A percentile compares a stretch with the other conserved stretches of the same genome.
Conservation (phyloP, 2,329 filamentous ascomycete genomes). For the Penicillium sp. region DNA sequence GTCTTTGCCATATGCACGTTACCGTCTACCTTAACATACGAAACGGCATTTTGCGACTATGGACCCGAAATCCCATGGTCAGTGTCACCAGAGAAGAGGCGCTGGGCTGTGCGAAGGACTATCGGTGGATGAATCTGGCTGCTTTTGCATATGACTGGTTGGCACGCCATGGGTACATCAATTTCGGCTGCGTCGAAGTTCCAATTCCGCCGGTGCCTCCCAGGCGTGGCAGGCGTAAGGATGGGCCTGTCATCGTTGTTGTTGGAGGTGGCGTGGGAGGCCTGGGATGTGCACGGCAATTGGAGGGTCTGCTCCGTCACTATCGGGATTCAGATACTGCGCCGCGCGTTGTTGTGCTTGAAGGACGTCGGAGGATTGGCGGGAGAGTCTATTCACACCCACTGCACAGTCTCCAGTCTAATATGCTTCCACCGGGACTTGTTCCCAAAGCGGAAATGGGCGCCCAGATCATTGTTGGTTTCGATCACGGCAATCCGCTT, state of each 20-base stretch:
- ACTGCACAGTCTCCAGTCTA: constrained; percentile 58
- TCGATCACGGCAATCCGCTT: constrained; percentile 90
- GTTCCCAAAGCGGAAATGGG: constrained; percentile 90
- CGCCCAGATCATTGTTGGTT: constrained; percentile 96
- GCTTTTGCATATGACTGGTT: constrained; percentile 92
- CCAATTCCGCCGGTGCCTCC: constrained; percentile 45
- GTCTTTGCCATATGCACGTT: constrained; percentile 84
- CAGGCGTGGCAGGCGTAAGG: constrained; percentile 45
- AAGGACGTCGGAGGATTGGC: constrained; percentile 82
- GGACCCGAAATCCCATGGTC: constrained; percentile 81
- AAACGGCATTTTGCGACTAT: constrained; percentile 87
- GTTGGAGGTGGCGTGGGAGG: constrained; percentile 95
- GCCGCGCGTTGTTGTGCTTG: constrained; percentile 74
- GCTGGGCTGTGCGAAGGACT: constrained; percentile 82
- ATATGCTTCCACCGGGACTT: constrained; percentile 53
- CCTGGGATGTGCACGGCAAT: constrained; percentile 83
- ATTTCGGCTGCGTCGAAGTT: constrained; percentile 87
- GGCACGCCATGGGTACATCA: constrained; percentile 86
- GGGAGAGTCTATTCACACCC: constrained; percentile 89
- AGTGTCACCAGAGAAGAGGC: constrained; percentile 81
- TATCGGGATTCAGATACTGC: constrained; percentile 67
- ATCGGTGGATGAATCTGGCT: constrained; percentile 84
- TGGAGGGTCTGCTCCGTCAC: constrained; percentile 81
- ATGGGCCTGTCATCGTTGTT: constrained; percentile 73
- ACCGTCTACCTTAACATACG: constrained; percentile 95